Percentiles rank a stretch among this genome's conserved stretches.
Evolutionary conservation across 1,284 basidiomycete species (phyloP).

Genomic region (Trichosporon coremiiforme): DNA sequence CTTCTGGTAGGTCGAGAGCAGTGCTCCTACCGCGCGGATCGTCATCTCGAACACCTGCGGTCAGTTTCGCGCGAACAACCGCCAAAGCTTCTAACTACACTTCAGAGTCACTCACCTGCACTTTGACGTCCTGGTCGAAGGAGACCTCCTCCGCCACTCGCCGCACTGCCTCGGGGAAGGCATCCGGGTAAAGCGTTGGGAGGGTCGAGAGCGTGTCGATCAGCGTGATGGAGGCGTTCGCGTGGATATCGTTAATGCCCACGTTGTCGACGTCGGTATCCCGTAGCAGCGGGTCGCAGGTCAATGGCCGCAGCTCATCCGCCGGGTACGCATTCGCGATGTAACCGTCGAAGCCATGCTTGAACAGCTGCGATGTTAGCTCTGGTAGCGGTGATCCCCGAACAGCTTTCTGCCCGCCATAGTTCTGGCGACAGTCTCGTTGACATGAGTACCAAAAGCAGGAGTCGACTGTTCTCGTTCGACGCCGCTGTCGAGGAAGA

Average conservation of each 20-base stretch:
- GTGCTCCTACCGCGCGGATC: conserved; percentile 82
- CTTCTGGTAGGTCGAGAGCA: conserved; percentile 81
- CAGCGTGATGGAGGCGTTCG: conserved; percentile 57
- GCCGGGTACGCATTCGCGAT: conserved; percentile 55
- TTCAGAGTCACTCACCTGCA: conserved; percentile 59
- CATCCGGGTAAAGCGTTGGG: conserved; percentile 45
- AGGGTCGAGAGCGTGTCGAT: conserved; percentile 51
- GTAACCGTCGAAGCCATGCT: conserved; percentile 54
- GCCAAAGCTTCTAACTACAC: too few relatives aligned
- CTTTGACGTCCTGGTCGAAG: conserved; percentile 57
- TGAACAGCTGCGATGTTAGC: conserved; percentile 43
- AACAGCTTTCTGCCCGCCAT: not conserved
- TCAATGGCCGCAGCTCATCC: conserved; percentile 77
- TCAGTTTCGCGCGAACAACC: conserved; percentile 43
- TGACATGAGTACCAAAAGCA: too few relatives aligned
- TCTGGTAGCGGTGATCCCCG: not conserved
- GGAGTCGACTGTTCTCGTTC: not conserved
- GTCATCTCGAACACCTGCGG: conserved; percentile 63
- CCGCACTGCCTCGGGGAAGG: conserved; percentile 45
- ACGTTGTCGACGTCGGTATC: conserved; percentile 40
- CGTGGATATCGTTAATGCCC: conserved; percentile 72
- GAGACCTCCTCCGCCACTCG: conserved; percentile 37
- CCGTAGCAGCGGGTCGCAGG: conserved; percentile 63
- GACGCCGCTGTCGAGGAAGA: too few relatives aligned
- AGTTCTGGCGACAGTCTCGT: too few relatives aligned